Base-by-base conservation (phyloP, 352 stramenopile genomes). In the Pythium guiyangense region DNA sequence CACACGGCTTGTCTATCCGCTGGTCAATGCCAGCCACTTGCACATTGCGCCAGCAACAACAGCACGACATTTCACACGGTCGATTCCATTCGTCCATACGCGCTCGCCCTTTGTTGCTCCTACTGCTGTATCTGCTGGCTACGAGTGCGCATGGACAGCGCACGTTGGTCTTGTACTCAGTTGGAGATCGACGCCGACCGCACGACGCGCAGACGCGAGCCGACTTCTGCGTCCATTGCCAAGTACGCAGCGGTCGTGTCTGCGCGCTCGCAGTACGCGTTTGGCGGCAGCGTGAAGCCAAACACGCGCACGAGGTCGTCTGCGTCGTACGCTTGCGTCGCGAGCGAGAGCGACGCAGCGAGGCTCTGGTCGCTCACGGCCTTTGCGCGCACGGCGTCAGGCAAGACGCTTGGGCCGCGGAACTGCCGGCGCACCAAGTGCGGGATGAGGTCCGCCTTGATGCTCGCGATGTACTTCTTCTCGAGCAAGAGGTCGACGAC, bases 381-480 rank as follows among this genome's bases (percentile, higher is more conserved):
- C 44, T 83, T 89, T 1, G 74, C 71, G 20, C 78, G 68, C 43
- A 93, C 67, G 31, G 54, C 74, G 54, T 84, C 67, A 4, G 79
- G 74, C 12, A 90, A 55, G 8, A 71, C 79, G n/a, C 71, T 58
- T 15, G 66, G 60, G 37, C 83, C 84, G 26, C 84, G 79, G 59
- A 94, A 94, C 62, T 94, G 84, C 26, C 79, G 79, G 31, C 78
- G 75, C 48, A 94, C 74, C 27, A 94, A 65, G 46, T 90, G 80
- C 40, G 84, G 84, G 27, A 94, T 76, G 4, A 94, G 59, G 44
- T 94, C 84, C 44, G 78, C 74, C 63, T 94, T 91, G 64, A 94
- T 90, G 59, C 79, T 94, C 26, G 74, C 72, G 55, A 94, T 89
- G 69, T 89, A 83, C 65, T 90, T 88, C 64, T 90, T 94, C 65